Conservation (phyloP, 139 green algal species). For the Chlorella sp. region DNA sequence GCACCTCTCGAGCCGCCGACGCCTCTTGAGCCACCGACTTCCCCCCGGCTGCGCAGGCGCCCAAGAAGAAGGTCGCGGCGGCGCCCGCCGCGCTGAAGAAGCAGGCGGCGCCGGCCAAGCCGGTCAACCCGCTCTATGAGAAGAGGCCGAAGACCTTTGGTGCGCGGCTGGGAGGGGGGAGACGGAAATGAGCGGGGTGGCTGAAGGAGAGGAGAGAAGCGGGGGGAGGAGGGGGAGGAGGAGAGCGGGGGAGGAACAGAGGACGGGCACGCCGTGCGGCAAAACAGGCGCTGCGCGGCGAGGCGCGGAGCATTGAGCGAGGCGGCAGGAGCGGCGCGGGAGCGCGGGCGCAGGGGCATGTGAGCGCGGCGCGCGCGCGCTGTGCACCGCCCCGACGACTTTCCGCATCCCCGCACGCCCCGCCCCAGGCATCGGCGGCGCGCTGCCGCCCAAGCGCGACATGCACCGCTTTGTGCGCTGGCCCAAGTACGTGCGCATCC, state of each 20-base stretch:
- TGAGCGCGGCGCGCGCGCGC: no score
- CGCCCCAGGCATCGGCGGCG: constrained; percentile 86
- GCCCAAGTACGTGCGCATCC: constrained; percentile 99
- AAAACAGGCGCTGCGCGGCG: no score
- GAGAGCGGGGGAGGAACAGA: no score
- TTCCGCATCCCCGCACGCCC: no score
- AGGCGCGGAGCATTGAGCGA: no score
- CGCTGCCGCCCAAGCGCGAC: constrained; percentile 84
- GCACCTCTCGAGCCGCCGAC: no score
- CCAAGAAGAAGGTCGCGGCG: constrained; percentile 84
- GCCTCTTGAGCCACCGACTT: no score
- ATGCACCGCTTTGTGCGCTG: constrained; percentile 98
- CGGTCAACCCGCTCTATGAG: constrained; percentile 95
- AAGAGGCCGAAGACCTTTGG: constrained; percentile 93
- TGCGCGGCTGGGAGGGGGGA: constrained; percentile 32
- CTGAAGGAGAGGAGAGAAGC: neutral
- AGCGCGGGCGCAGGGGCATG: no score
- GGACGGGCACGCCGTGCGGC: no score
- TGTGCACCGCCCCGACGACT: no score
- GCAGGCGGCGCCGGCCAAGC: constrained; percentile 69
- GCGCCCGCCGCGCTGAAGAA: constrained; percentile 72
- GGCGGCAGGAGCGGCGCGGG: no score
- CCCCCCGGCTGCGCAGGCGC: constrained; percentile 33
- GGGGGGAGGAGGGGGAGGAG: no score
- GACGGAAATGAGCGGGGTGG: neutral